Base-by-base conservation (phyloP, 2,329 filamentous ascomycete species). In the Cladosporium halotolerans region DNA sequence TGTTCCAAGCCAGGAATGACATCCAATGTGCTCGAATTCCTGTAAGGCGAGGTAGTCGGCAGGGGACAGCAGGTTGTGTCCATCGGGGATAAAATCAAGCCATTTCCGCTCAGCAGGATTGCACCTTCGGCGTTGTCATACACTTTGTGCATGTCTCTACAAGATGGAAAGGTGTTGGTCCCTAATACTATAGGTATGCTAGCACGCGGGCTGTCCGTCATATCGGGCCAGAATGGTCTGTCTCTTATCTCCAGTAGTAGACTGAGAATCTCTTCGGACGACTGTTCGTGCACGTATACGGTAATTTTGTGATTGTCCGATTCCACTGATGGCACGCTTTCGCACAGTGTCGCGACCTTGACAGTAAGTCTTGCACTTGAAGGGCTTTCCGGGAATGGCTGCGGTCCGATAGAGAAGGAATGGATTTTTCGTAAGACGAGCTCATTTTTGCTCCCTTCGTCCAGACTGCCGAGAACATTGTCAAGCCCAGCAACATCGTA, bases 381-480 rank as follows among this genome's bases (percentile, higher is more conserved):
- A 9, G 50, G 28, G 6, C 28, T 31, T 4, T 34, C 50, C 2
- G 44, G 18, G 16, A 46, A 47, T 31, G 43, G 50, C 16, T 45
- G 44, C 23, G 50, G 44, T 14, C 34, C 41, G 33, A 60, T 39
- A 2, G 60, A 53, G 33, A 61, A 46, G 6, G 65, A 63, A 48
- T 66, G 61, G 5, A 68, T 48, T 56, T 67, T 68, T 8, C 67
- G 62, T 2, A 69, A 60, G 9, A 70, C 57, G 3, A 70, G 57
- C 41, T 70, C 68, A 18, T 62, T 62, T 53, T 62, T 66, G 52
- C 63, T 64, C n/a, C 58, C 62, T 46, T 68, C 65, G 9, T 63
- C 64, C 9, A 58, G 50, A 48, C 58, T 61, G 5, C 64, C 66
- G 23, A 70, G 64, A 4, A 67, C 58, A 33, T 55, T 64, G 43